Evolutionary conservation across 768 basidiomycete species (phyloP), one percentile per base, ranked within the genome.

Genomic region (Omphalotus guepiniiformis): DNA sequence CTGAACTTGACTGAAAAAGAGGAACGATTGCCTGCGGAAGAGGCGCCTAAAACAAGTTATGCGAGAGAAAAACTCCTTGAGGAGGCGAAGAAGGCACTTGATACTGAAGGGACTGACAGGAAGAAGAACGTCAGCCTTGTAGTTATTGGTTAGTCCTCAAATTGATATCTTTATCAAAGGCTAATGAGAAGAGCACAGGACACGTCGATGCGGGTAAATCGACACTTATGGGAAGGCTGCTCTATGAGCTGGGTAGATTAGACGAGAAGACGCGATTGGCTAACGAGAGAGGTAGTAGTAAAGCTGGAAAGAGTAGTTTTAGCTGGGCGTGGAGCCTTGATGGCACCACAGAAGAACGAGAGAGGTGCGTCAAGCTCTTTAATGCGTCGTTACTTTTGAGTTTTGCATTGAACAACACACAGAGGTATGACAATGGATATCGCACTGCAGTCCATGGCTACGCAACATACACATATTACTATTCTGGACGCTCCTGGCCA

Each of bases 161-260:
- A n/a, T 6, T 23, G 15, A 6, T 38, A 21, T 27, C 28, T 38
- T 45, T 16, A 35, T 50, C 15, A 19, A 12, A 13, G 16, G 30
- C 6, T 40, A 22, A 23, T 26, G 50, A 11, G 40, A 51, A 43
- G 28, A 44, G 35, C 34, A 3, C 55, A 97, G 95, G 96, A 30
- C 96, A 99, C 59, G 96, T 99, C 51, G 96, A 99, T 67, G 96
- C 96, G 15, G 96, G 96, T 21, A 99, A 99, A 65, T 96, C 93
- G 4, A 99, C 96, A 1, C 68, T 99, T 22, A 97, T 98, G 92
- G 96, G 96, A 1, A 75, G 95, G 47, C 58, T 99, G 49, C 59
- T 98, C 42, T 97, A 97, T 63, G 96, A 98, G 53, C 75, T 95
- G 1, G 96, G 96, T 12, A 75, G 79, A 54, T 62, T 97, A 40